Percentiles rank a stretch among this genome's conserved stretches.
Evolutionary conservation across 257 asterid genomes (phyloP).

Genomic region (Coffea canephora): DNA sequence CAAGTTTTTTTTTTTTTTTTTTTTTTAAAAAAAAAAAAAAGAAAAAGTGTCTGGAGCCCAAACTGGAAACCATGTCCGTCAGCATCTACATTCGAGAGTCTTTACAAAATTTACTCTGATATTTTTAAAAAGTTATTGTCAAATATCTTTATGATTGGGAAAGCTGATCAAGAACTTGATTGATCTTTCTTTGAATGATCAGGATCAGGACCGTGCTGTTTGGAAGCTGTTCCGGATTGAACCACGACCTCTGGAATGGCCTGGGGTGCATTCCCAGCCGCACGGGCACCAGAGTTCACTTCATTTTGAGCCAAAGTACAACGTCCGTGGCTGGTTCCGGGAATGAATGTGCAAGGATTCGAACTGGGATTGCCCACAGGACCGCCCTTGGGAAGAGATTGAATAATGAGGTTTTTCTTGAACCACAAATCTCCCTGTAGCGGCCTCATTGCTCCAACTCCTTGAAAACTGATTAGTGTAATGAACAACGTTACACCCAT

Average conservation of each 20-base stretch:
- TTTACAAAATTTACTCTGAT: background rate
- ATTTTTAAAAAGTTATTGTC: background rate
- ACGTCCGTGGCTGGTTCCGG: slow-evolving; percentile 42
- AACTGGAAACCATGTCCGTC: background rate
- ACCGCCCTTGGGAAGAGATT: slow-evolving; percentile 53
- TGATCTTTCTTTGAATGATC: slow-evolving; percentile 1
- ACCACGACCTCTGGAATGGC: slow-evolving; percentile 11
- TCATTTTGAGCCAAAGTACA: slow-evolving; percentile 36
- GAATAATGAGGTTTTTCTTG: slow-evolving; percentile 27
- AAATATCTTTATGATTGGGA: too few species aligned
- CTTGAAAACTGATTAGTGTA: background rate
- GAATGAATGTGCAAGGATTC: slow-evolving; percentile 60
- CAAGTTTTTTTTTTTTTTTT: background rate
- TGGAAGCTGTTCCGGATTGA: background rate
- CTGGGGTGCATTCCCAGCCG: background rate
- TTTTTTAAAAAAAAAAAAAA: too few species aligned
- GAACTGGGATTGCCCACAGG: slow-evolving; percentile 23
- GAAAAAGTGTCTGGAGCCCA: background rate
- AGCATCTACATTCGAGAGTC: background rate
- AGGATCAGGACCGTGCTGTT: background rate
- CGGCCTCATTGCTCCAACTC: slow-evolving; percentile 29
- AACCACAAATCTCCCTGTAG: slow-evolving; percentile 31
- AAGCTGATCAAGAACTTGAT: slow-evolving; percentile 12
- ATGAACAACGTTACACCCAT: background rate
- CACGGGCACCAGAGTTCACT: slow-evolving; percentile 11